A percentile compares a stretch with the other conserved stretches of the same genome.
These are phyloP conservation scores for Leishmania tarentolae DNA, from an alignment of 208 protist genomes.

Conservation along the genomic window DNA sequence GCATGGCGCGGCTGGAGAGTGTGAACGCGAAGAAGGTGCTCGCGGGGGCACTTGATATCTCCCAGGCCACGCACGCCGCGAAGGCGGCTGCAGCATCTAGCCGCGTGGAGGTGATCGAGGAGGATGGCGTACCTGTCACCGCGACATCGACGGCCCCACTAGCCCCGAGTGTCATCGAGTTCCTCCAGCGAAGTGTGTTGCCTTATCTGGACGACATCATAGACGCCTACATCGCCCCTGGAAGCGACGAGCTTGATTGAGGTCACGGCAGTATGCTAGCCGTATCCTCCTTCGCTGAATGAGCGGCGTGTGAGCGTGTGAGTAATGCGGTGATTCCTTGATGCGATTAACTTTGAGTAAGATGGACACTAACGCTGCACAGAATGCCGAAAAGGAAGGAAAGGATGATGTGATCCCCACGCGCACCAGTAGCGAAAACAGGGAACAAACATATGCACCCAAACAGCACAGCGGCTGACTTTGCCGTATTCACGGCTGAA, in stretches of 20 bases:
- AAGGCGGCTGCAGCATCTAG: background rate
- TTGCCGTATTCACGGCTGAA: too few relatives aligned
- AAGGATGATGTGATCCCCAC: background rate
- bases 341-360: background rate
- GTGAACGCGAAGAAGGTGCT: conserved; percentile 81
- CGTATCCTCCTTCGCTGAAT: background rate
- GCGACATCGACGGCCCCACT: conserved; percentile 15
- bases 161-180: conserved; percentile 29
- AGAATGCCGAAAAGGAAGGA: background rate
- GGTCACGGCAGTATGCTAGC: conserved; percentile 1
- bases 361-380: background rate
- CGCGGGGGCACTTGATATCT: conserved; percentile 29
- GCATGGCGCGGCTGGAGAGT: conserved; percentile 67
- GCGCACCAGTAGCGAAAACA: background rate
- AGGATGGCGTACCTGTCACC: conserved; percentile 23
- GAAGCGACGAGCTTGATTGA: conserved; percentile 66
- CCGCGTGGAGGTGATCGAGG: conserved; percentile 38
- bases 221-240: conserved; percentile 77
- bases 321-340: background rate
- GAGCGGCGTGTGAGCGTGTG: background rate
- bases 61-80: conserved; percentile 18
- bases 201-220: conserved; percentile 81
- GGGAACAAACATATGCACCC: background rate
- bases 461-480: background rate
- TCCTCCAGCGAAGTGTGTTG: conserved; percentile 65